Conservation (phyloP, 1,139 yeast species). For the Nakaseomyces sp. region DNA sequence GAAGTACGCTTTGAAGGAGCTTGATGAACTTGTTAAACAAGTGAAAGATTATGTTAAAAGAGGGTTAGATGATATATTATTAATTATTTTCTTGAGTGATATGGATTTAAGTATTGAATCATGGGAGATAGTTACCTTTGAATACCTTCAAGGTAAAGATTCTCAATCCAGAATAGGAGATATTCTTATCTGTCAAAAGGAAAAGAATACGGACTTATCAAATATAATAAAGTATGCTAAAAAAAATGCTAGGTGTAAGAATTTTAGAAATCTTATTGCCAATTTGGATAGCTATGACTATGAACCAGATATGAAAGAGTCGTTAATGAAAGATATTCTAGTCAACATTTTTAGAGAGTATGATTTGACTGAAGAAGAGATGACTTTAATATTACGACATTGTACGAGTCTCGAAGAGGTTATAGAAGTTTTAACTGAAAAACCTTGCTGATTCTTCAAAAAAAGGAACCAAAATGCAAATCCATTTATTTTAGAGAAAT, state of each 20-base stretch:
- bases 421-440: neutral
- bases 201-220: neutral
- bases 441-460: neutral
- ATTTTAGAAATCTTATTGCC: neutral
- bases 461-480: neutral
- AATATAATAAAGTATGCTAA: conserved; percentile 7
- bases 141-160: neutral
- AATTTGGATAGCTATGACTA: conserved; percentile 2
- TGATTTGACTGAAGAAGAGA: conserved; percentile 11
- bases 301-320: conserved; percentile 10
- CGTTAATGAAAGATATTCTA: conserved; percentile 10
- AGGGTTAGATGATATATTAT: neutral
- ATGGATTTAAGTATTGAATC: neutral
- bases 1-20: neutral
- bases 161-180: neutral
- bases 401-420: conserved; percentile 11
- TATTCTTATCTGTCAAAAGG: neutral
- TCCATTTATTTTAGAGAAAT: neutral
- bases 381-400: conserved; percentile 8
- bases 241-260: conserved; percentile 6
- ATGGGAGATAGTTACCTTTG: neutral
- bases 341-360: conserved; percentile 8
- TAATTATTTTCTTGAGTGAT: neutral
- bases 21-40: neutral
- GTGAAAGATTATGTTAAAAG: neutral